Percentiles rank a stretch among this genome's conserved stretches.
Conservation (phyloP, 1,284 basidiomycete genomes). For the Sparassis latifolia region DNA sequence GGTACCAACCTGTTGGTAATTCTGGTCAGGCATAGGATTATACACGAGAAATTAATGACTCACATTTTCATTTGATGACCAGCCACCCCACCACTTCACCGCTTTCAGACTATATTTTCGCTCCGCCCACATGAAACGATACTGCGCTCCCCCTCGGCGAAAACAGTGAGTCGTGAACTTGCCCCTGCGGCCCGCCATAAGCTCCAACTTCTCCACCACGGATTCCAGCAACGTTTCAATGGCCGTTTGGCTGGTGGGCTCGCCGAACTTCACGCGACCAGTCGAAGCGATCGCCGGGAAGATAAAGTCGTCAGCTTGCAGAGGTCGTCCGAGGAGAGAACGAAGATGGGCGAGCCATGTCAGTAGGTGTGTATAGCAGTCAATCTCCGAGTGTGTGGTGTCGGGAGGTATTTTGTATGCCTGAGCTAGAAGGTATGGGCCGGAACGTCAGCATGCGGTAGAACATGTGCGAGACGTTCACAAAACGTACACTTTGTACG, state of each 20-base stretch:
- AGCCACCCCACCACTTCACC: slow-evolving; percentile 18
- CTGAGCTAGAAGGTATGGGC: not conserved
- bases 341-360: slow-evolving; percentile 7
- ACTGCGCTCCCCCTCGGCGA: slow-evolving; percentile 15
- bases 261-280: slow-evolving; percentile 8
- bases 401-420: not conserved
- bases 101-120: slow-evolving; percentile 16
- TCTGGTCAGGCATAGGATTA: not conserved
- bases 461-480: not conserved
- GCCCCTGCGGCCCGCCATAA: not conserved
- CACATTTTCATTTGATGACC: slow-evolving; percentile 16
- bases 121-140: slow-evolving; percentile 15
- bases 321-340: slow-evolving; percentile 5
- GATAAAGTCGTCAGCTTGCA: slow-evolving; percentile 1
- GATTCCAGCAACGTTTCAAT: not conserved
- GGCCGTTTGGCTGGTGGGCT: not conserved
- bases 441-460: no score
- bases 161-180: slow-evolving; percentile 19
- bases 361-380: slow-evolving; percentile 12
- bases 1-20: slow-evolving; percentile 9
- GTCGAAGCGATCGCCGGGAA: slow-evolving; percentile 14
- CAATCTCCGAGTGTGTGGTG: slow-evolving; percentile 10
- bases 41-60: not conserved
- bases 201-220: not conserved
- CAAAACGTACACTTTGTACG: not conserved